Evolutionary conservation across 495 filamentous ascomycete genomes (phyloP).

Genomic region (Penicillium maclennaniae): DNA sequence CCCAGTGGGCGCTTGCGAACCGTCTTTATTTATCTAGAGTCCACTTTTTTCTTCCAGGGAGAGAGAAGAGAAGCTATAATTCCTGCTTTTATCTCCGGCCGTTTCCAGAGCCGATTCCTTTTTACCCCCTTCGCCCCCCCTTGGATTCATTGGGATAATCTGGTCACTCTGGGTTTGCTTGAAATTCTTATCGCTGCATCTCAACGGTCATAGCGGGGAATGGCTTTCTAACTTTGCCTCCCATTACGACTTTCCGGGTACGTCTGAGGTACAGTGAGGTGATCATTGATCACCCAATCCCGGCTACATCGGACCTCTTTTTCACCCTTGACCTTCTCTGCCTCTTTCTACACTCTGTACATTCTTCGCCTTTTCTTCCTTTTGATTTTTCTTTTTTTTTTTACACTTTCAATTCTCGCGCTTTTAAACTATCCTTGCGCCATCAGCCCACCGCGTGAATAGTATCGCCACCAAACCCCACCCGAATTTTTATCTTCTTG

Average conservation of each 20-base stretch:
- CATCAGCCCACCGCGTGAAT: slow-evolving; percentile 9
- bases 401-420: not conserved
- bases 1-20: slow-evolving; percentile 17
- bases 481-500: slow-evolving; percentile 8
- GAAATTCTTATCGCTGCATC: not conserved
- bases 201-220: slow-evolving; percentile 21
- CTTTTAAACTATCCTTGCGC: not conserved
- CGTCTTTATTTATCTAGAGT: slow-evolving; percentile 22
- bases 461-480: slow-evolving; percentile 7
- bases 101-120: slow-evolving; percentile 5
- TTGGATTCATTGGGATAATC: not conserved
- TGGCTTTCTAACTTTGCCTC: slow-evolving; percentile 23
- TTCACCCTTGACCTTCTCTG: not conserved
- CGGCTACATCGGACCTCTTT: not conserved
- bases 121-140: not conserved
- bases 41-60: slow-evolving; percentile 14
- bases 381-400: slow-evolving; percentile 5
- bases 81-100: slow-evolving; percentile 4
- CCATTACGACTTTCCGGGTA: slow-evolving; percentile 18
- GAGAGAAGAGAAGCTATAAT: not conserved
- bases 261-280: slow-evolving; percentile 26
- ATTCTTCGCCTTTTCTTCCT: slow-evolving; percentile 7
- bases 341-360: not conserved
- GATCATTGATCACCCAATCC: slow-evolving; percentile 19
- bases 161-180: not conserved